These are phyloP conservation scores for Knoxia roxburghii DNA, from an alignment of 257 asterid species.

Conservation along the genomic window DNA sequence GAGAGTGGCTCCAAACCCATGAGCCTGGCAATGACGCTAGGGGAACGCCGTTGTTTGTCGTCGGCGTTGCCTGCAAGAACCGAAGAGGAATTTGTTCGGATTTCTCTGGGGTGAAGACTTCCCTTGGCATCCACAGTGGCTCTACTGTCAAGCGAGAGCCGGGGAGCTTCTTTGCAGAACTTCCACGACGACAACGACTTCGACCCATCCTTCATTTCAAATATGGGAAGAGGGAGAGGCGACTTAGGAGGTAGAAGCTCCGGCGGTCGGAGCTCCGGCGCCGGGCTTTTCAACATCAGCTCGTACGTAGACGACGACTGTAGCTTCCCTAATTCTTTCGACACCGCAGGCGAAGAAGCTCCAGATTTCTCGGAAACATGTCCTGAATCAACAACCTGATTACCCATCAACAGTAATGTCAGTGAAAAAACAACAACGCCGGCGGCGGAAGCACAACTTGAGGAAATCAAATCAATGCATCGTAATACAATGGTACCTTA, in stretches of 20 bases:
- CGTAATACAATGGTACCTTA: slow-evolving; percentile 18
- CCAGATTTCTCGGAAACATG: slow-evolving; percentile 52
- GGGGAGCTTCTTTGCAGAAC: slow-evolving; percentile 68
- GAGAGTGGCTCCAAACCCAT: slow-evolving; percentile 87
- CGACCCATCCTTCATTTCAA: slow-evolving; percentile 55
- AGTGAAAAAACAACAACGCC: too few species aligned
- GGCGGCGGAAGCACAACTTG: background rate
- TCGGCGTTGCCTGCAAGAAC: slow-evolving; percentile 30
- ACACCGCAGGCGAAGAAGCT: slow-evolving; percentile 37
- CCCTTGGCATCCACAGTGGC: slow-evolving; percentile 92
- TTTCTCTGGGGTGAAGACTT: slow-evolving; percentile 69
- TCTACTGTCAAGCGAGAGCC: slow-evolving; percentile 90
- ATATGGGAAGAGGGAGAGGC: slow-evolving; percentile 41
- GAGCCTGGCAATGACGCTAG: slow-evolving; percentile 82
- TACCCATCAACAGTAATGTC: background rate
- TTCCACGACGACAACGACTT: slow-evolving; percentile 75
- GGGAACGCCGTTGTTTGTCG: slow-evolving; percentile 46
- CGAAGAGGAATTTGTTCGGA: slow-evolving; percentile 48
- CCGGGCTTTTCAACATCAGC: slow-evolving; percentile 6
- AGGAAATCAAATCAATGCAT: background rate
- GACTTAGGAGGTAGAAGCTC: slow-evolving; percentile 42
- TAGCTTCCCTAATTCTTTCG: slow-evolving; percentile 35
- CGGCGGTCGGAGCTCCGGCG: slow-evolving; percentile 28
- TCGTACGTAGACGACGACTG: background rate
- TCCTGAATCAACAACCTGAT: slow-evolving; percentile 43